These are phyloP conservation scores for Vanderwaltozyma verrucispora DNA, from an alignment of 805 yeast species.

Conservation along the genomic window DNA sequence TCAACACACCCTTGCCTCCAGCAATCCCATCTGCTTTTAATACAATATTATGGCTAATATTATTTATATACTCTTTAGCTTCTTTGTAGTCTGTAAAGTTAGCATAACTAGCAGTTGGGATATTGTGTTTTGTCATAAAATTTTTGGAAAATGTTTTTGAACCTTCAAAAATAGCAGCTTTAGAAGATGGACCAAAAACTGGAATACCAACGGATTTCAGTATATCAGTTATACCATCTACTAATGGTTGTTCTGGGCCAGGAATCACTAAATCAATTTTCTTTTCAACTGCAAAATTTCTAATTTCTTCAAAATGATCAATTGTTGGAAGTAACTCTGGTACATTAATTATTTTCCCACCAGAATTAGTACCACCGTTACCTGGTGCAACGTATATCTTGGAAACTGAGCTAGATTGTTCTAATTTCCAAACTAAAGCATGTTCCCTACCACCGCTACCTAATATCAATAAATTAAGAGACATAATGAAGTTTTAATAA, in stretches of 20 bases:
- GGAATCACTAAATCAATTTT: conserved; percentile 72
- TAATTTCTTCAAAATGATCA: conserved; percentile 58
- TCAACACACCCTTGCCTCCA: conserved; percentile 96
- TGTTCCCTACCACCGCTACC: conserved; percentile 99
- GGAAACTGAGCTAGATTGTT: conserved; percentile 63
- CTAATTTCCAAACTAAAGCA: conserved; percentile 85
- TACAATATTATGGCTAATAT: conserved; percentile 66
- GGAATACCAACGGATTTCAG: conserved; percentile 83
- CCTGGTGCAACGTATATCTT: conserved; percentile 91
- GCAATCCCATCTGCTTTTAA: conserved; percentile 97
- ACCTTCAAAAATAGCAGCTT: conserved; percentile 93
- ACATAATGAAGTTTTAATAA: conserved; percentile 5
- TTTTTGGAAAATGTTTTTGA: conserved; percentile 90
- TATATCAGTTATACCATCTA: conserved; percentile 73
- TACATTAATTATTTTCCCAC: conserved; percentile 54
- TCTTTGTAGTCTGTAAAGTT: conserved; percentile 68
- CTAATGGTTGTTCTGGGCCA: conserved; percentile 99
- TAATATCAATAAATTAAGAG: conserved; percentile 63
- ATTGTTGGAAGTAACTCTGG: conserved; percentile 50
- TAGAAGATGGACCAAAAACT: conserved; percentile 89
- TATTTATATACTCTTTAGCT: conserved; percentile 61
- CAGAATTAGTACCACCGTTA: conserved; percentile 76
- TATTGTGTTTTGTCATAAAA: conserved; percentile 83
- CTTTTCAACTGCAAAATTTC: conserved; percentile 61
- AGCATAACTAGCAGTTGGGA: conserved; percentile 88